phyloP scores from a whole-genome alignment of 345 rosid genomes.

The Brassica juncea region DNA sequence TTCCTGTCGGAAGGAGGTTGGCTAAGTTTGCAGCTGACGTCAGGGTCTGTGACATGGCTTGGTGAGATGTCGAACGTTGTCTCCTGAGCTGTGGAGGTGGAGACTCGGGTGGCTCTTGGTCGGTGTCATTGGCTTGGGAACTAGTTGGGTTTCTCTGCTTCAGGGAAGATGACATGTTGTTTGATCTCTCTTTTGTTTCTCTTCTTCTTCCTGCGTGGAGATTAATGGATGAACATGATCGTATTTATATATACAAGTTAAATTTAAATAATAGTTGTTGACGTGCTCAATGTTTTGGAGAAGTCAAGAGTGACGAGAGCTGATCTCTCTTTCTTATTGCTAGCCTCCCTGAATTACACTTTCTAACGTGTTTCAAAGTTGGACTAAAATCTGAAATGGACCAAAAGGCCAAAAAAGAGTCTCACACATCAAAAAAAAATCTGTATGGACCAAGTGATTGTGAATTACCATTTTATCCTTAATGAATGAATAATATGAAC shows the following conservation, averaged over 20 bases:
- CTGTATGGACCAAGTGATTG: too few species aligned
- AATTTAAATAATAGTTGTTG: not conserved
- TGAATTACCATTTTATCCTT: too few species aligned
- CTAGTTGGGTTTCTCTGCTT: conserved; percentile 29
- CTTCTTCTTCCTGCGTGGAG: not conserved
- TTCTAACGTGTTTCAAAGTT: conserved; percentile 9
- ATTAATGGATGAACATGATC: conserved; percentile 1
- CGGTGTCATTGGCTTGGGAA: not conserved
- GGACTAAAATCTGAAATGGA: too few species aligned
- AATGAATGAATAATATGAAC: too few species aligned
- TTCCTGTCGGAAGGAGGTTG: conserved; percentile 94
- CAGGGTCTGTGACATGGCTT: conserved; percentile 72
- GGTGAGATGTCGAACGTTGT: conserved; percentile 50
- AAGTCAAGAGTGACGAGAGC: conserved; percentile 14
- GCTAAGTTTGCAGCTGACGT: conserved; percentile 83
- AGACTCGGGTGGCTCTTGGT: conserved; percentile 31
- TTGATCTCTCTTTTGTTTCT: not conserved
- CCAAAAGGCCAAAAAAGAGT: too few species aligned
- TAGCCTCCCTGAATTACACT: not conserved
- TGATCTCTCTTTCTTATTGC: conserved; percentile 4
- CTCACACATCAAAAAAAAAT: too few species aligned
- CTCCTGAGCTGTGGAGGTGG: conserved; percentile 27
- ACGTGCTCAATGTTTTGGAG: conserved; percentile 11
- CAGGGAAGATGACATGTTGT: conserved; percentile 25
- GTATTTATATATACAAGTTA: not conserved